These are phyloP conservation scores for Aureobasidium sp. DNA, from an alignment of 2,329 filamentous ascomycete genomes.

Conservation along the genomic window DNA sequence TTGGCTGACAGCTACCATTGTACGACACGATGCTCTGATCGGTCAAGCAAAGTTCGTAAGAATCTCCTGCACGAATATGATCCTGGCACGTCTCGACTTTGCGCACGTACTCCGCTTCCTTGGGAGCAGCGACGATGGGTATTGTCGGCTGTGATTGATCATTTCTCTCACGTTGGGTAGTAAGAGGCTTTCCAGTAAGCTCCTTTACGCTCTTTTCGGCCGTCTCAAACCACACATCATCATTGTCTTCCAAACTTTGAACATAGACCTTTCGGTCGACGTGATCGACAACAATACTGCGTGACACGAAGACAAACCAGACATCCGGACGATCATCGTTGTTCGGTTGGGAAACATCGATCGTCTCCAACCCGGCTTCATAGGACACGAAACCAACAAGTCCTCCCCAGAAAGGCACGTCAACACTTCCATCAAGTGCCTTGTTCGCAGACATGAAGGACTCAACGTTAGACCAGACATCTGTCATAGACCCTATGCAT, in stretches of 20 bases:
- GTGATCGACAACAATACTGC: slow-evolving; percentile 73
- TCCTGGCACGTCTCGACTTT: slow-evolving; percentile 62
- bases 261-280: slow-evolving; percentile 53
- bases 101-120: slow-evolving; percentile 48
- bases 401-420: slow-evolving; percentile 67
- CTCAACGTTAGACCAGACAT: slow-evolving; percentile 24
- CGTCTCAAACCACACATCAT: slow-evolving; percentile 27
- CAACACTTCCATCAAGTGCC: slow-evolving; percentile 28
- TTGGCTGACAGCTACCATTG: slow-evolving; percentile 18
- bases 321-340: slow-evolving; percentile 56
- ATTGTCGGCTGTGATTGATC: neutral
- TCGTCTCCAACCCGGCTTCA: slow-evolving; percentile 65
- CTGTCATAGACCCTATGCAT: neutral
- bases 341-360: slow-evolving; percentile 39
- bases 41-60: slow-evolving; percentile 81
- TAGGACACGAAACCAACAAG: slow-evolving; percentile 82
- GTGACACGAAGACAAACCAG: slow-evolving; percentile 68
- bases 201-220: neutral
- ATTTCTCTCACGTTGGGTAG: neutral
- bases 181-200: neutral
- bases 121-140: slow-evolving; percentile 20
- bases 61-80: slow-evolving; percentile 52
- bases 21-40: slow-evolving; percentile 60
- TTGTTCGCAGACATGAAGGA: slow-evolving; percentile 32
- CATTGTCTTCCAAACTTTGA: slow-evolving; percentile 55